phyloP scores from a whole-genome alignment of 2,329 filamentous ascomycete genomes.

The Sphaceloma murrayae region DNA sequence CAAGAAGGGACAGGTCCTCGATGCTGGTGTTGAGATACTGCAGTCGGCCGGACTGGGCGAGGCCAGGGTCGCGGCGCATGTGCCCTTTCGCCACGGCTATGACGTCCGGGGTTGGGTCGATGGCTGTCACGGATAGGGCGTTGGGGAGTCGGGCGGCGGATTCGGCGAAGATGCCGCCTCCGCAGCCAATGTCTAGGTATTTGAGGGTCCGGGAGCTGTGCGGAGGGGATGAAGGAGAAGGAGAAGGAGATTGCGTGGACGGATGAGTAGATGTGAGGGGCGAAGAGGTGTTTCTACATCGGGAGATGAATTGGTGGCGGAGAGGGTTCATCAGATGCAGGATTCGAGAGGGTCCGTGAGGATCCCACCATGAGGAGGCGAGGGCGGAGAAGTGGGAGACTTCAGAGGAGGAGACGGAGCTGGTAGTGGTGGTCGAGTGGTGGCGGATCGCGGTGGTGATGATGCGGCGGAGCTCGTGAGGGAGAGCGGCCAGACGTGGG shows the following conservation, averaged over 20 bases:
- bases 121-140: conserved; percentile 58
- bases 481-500: neutral
- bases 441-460: neutral
- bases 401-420: conserved; percentile 79
- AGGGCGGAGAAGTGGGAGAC: conserved; percentile 91
- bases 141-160: conserved; percentile 60
- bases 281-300: conserved; percentile 45
- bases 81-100: conserved; percentile 67
- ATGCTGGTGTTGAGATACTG: conserved; percentile 67
- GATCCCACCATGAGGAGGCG: conserved; percentile 94
- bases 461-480: conserved; percentile 4
- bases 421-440: conserved; percentile 17
- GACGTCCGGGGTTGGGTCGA: conserved; percentile 68
- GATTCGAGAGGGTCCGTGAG: conserved; percentile 80
- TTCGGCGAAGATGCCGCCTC: conserved; percentile 93
- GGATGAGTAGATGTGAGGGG: conserved; percentile 11
- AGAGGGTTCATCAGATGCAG: conserved; percentile 97
- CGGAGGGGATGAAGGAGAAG: conserved; percentile 15
- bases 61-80: conserved; percentile 60
- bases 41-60: conserved; percentile 49
- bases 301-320: conserved; percentile 80
- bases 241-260: conserved; percentile 21
- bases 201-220: conserved; percentile 35
- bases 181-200: conserved; percentile 90
- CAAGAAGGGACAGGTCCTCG: conserved; percentile 51